Conservation (phyloP, 345 rosid genomes). For the Populus tremula region DNA sequence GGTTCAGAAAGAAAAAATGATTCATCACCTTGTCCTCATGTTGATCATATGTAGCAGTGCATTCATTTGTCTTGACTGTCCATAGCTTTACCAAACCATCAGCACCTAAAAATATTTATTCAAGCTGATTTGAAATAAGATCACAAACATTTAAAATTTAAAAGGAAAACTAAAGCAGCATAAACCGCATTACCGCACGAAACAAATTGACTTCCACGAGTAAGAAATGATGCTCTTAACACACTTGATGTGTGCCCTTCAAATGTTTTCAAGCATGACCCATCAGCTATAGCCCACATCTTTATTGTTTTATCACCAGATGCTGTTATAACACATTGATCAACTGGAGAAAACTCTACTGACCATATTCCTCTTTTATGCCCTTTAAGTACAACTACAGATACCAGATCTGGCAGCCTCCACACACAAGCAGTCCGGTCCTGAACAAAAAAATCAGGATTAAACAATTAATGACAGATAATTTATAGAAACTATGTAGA, state of each 20-base stretch:
- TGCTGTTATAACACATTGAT: conserved; percentile 91
- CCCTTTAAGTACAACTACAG: conserved; percentile 73
- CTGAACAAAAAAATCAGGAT: conserved; percentile 30
- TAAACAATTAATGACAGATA: neutral
- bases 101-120: conserved; percentile 54
- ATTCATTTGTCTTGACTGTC: conserved; percentile 81
- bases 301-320: conserved; percentile 92
- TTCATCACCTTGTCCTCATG: conserved; percentile 82
- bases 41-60: conserved; percentile 86
- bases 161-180: neutral
- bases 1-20: neutral
- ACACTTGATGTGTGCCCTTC: conserved; percentile 97
- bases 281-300: conserved; percentile 89
- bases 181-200: conserved; percentile 66
- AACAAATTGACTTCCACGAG: conserved; percentile 86
- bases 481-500: neutral
- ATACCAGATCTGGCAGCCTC: conserved; percentile 86
- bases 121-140: conserved; percentile 8
- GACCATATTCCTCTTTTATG: conserved; percentile 96
- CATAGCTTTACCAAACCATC: conserved; percentile 96
- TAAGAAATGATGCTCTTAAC: conserved; percentile 76
- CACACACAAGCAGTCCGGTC: conserved; percentile 95
- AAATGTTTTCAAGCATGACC: conserved; percentile 91
- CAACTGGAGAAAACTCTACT: conserved; percentile 94
- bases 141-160: neutral